phyloP scores from a whole-genome alignment of 2,329 filamentous ascomycete species.

The Aspergillus hiratsukae region DNA sequence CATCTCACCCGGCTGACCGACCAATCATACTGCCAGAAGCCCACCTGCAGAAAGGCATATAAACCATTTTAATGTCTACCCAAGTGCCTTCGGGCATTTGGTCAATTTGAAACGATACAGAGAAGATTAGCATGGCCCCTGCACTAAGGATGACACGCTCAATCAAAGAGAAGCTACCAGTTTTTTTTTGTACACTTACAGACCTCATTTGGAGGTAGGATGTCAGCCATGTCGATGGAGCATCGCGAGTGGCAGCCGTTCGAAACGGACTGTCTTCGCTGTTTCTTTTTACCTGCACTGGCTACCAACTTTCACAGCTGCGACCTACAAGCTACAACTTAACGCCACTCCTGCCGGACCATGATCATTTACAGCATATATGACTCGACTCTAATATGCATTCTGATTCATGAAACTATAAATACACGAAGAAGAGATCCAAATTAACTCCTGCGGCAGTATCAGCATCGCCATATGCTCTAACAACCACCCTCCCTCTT shows the following conservation, averaged over 20 bases:
- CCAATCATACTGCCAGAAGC: neutral
- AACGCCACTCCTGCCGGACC: too few species aligned
- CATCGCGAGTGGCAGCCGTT: neutral
- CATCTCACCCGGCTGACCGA: neutral
- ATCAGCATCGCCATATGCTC: neutral
- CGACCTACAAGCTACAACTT: neutral
- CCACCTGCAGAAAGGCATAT: slow-evolving; percentile 12
- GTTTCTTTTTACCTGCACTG: neutral
- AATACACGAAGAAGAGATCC: neutral
- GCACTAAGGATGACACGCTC: slow-evolving; percentile 93
- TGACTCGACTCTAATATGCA: neutral
- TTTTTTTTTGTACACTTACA: slow-evolving; percentile 51
- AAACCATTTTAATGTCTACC: slow-evolving; percentile 9
- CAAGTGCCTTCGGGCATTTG: slow-evolving; percentile 49
- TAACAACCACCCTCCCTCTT: slow-evolving; percentile 43
- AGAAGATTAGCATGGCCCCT: slow-evolving; percentile 81
- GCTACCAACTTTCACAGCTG: neutral
- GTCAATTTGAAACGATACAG: slow-evolving; percentile 67
- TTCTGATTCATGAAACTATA: neutral
- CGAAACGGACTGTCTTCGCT: slow-evolving; percentile 4
- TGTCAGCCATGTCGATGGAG: neutral
- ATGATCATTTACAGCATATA: neutral
- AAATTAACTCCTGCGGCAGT: neutral
- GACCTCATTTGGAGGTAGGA: slow-evolving; percentile 12
- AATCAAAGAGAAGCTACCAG: slow-evolving; percentile 72